Evolutionary conservation across 768 basidiomycete species (phyloP).

Genomic region (Kwoniella sp.): DNA sequence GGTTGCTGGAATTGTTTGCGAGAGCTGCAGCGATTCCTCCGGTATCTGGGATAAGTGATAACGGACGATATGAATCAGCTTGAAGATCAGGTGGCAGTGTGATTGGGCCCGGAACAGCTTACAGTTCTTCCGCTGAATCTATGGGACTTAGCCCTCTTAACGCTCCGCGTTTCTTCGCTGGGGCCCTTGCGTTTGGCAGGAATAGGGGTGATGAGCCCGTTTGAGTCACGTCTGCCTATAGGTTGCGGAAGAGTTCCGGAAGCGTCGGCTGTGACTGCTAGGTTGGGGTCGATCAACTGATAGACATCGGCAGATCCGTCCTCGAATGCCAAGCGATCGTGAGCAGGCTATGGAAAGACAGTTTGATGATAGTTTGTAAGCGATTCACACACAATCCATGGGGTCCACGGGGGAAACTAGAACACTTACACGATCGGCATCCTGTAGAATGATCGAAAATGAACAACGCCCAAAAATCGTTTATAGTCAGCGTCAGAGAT

Average conservation of each 20-base stretch:
- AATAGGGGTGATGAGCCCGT: constrained; percentile 2
- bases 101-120: too few relatives aligned
- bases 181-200: not conserved
- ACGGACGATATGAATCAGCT: too few relatives aligned
- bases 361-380: too few relatives aligned
- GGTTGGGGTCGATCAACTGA: not conserved
- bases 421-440: constrained; percentile 3
- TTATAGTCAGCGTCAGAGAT: too few relatives aligned
- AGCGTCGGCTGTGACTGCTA: constrained; percentile 1
- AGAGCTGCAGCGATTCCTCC: constrained; percentile 10
- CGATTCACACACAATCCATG: too few relatives aligned
- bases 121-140: not conserved
- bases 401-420: too few relatives aligned
- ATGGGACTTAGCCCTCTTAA: not conserved
- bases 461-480: too few relatives aligned
- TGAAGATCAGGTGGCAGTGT: not conserved
- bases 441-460: not conserved
- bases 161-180: not conserved
- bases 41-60: constrained; percentile 1
- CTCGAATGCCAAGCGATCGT: constrained; percentile 8
- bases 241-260: constrained; percentile 1
- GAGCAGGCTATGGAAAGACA: constrained; percentile 5
- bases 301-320: not conserved
- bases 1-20: not conserved
- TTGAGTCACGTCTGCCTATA: not conserved